These are phyloP conservation scores for Gamarada debralockiae DNA, from an alignment of 495 filamentous ascomycete species.

Conservation along the genomic window DNA sequence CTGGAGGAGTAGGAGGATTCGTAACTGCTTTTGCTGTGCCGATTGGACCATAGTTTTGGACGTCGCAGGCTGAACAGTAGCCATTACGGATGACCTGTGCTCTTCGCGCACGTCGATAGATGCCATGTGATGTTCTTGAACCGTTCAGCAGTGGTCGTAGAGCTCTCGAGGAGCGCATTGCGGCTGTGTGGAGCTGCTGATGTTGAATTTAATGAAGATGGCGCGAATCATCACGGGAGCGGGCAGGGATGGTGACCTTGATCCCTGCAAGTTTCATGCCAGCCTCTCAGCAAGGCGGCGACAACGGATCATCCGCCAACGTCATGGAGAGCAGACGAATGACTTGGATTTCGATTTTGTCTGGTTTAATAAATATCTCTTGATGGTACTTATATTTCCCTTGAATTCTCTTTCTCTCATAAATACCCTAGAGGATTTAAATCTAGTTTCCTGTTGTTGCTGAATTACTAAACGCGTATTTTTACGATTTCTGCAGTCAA, in stretches of 20 bases:
- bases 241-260: not conserved
- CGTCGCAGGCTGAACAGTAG: constrained; percentile 16
- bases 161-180: constrained; percentile 25
- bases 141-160: constrained; percentile 7
- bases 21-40: constrained; percentile 1
- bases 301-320: constrained; percentile 9
- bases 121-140: constrained; percentile 6
- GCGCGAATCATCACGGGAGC: not conserved
- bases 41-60: not conserved
- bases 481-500: not conserved
- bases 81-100: not conserved
- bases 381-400: not conserved
- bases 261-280: constrained; percentile 4
- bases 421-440: too few species aligned
- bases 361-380: not conserved
- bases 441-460: too few species aligned
- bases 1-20: constrained; percentile 18
- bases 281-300: not conserved
- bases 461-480: too few species aligned
- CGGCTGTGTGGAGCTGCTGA: constrained; percentile 5
- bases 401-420: not conserved
- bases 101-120: constrained; percentile 2
- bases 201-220: not conserved
- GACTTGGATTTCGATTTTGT: not conserved
- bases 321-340: not conserved